Base-by-base conservation (phyloP, 164 flowering plant genomes). In the Liriodendron chinense region DNA sequence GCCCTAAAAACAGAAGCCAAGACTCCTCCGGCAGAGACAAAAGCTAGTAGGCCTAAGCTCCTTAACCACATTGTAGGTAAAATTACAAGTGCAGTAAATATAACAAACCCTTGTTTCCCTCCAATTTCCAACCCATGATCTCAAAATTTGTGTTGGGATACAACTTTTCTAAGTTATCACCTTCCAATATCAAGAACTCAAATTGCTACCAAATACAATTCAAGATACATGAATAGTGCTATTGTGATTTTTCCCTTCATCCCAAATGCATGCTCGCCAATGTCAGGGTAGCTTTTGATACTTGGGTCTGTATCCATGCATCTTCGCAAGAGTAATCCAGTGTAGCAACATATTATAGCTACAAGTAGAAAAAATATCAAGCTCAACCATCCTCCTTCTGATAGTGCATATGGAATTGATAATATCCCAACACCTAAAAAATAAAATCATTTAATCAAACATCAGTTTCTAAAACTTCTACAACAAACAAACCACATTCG, bases 21-120 rank as follows among this genome's bases (percentile, higher is more conserved):
- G 96, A 91, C 94, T 72, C 97, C 97, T 57, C 81, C 82, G 1
- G 88, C 90, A 12, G 98, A 94, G 0, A 94, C 62, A 74, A 82
- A 84, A 16, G 89, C 76, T 21, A 88, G 87, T 14, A 85, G 66
- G 73, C 85, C 83, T 80, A 94, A 62, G 74, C 83, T 83, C 47
- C 84, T 84, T 18, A 94, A 61, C 91, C 83, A 91, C 48, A 84
- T 84, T 0, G 97, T 75, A 1, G 98, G 97, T 69, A 91, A 71
- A 10, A 94, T 85, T 5, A 94, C 9, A 1, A 92, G 80, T 8
- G 91, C 90, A 22, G 81, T 85, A 49, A 94, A 16, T 0, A 91
- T 1, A 4, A 86, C 72, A 73, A 91, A 86, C 23, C 81, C 74
- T 65, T 85, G 47, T 43, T 61, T 75, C 25, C 80, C 85, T 1